phyloP scores from a whole-genome alignment of 2,329 filamentous ascomycete genomes.

The Penicillium thymicola region DNA sequence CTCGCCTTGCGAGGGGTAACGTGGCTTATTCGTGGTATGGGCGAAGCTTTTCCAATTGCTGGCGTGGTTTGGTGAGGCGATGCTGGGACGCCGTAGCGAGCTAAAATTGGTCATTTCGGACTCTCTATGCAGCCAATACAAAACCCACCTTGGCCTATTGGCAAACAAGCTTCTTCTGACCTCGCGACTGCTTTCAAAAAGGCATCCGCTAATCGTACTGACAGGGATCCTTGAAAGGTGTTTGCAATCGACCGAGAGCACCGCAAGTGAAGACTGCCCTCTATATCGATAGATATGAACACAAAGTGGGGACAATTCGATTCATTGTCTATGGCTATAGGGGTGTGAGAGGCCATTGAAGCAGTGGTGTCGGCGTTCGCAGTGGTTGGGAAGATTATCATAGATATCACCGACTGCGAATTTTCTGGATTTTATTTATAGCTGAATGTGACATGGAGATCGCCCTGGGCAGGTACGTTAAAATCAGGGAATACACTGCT shows the following conservation, averaged over 20 bases:
- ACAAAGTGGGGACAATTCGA: not conserved
- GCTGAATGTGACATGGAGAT: not conserved
- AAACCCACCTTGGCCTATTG: slow-evolving; percentile 19
- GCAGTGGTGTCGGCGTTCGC: not conserved
- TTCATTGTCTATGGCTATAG: not conserved
- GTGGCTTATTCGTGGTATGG: too few relatives aligned
- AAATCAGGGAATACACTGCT: not conserved
- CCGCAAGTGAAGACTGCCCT: not conserved
- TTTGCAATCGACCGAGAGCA: not conserved
- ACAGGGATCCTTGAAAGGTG: not conserved
- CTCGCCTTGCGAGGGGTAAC: not conserved
- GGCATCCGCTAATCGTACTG: not conserved
- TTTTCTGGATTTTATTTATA: not conserved
- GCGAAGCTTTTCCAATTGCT: not conserved
- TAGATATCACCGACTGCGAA: not conserved
- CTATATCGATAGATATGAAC: not conserved
- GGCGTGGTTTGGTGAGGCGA: not conserved
- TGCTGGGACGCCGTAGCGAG: not conserved
- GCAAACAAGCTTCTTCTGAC: slow-evolving; percentile 19
- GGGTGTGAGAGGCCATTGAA: not conserved
- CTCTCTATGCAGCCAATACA: not conserved
- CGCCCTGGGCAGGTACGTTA: not conserved
- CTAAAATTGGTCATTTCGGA: not conserved
- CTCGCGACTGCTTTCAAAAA: slow-evolving; percentile 30
- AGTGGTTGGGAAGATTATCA: not conserved